Base-by-base conservation (phyloP, 352 stramenopile species). In the Pythium aquatile region DNA sequence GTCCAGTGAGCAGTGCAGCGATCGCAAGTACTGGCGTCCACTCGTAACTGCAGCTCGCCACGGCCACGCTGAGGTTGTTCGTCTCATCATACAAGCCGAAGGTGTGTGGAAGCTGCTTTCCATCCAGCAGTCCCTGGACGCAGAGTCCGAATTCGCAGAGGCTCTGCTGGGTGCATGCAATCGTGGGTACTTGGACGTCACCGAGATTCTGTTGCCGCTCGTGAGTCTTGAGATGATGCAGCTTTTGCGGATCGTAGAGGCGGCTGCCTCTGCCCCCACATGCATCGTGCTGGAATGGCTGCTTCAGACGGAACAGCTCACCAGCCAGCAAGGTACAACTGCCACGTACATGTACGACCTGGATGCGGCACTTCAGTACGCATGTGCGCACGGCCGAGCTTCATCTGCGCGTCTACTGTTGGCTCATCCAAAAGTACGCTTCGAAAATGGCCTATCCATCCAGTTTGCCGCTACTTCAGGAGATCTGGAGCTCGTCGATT, bases 311-410 rank as follows among this genome's bases (percentile, higher is more conserved):
- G 44, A 51, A 17, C 29, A 29, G 44, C 29, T 51, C n/a, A 26
- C 16, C 5, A 49, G 13, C 3, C 39, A 65, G 14, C 20, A 32
- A 10, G 42, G 16, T 0, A 33, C 40, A 16, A 9, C 48, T 14
- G 49, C 20, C 0, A 2, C 30, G 11, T 72, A 61, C 0, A 2
- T 30, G 11, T 72, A 61, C 28, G 66, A 72, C 14, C 2, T 68
- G 2, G 66, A 72, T 16, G 66, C 66, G 5, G 66, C 66, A 6
- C 61, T 73, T 11, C 60, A 69, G n/a, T 68, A 73, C 42, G 66
- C 66, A 32, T 73, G 66, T 46, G 60, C 61, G 1, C 55, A 73
- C 28, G 66, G 66, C 14, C 66, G 61, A 1, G 16, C 39, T 3
- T 28, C 42, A 7, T 35, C 61, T 16, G 61, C 51, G 8, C n/a